A percentile compares a stretch with the other conserved stretches of the same genome.
These are phyloP conservation scores for Chlorella sorokiniana DNA, from an alignment of 139 green algal species.

Conservation along the genomic window DNA sequence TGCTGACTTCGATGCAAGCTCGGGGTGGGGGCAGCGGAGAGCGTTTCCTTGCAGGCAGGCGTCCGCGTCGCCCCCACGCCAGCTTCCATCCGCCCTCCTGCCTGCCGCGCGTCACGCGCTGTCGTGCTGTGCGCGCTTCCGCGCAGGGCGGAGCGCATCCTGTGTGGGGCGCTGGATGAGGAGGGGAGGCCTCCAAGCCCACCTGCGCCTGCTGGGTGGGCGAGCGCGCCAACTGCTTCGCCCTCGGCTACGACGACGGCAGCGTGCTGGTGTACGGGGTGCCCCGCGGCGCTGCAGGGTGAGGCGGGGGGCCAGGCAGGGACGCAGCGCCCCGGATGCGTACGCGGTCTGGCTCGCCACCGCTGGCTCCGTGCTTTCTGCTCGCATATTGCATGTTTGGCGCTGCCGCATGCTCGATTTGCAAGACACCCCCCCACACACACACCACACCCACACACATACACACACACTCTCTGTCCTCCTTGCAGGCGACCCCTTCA, in stretches of 20 bases:
- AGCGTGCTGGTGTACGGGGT: conserved; percentile 64
- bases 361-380: too few species aligned
- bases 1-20: too few species aligned
- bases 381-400: background rate
- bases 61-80: too few species aligned
- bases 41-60: too few species aligned
- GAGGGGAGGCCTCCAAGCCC: conserved; percentile 32
- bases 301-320: too few species aligned
- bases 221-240: conserved; percentile 57
- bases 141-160: conserved; percentile 32
- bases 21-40: too few species aligned
- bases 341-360: too few species aligned
- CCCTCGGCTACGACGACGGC: conserved; percentile 67
- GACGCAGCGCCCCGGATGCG: too few species aligned
- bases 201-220: conserved; percentile 67
- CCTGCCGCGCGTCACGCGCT: background rate
- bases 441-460: too few species aligned
- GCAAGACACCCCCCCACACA: too few species aligned
- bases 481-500: conserved; percentile 10
- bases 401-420: background rate
- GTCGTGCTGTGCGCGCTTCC: background rate
- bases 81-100: too few species aligned
- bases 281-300: conserved; percentile 31
- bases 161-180: conserved; percentile 20
- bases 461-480: background rate